These are phyloP conservation scores for Penicillium paneum DNA, from an alignment of 2,329 filamentous ascomycete species.

Conservation along the genomic window DNA sequence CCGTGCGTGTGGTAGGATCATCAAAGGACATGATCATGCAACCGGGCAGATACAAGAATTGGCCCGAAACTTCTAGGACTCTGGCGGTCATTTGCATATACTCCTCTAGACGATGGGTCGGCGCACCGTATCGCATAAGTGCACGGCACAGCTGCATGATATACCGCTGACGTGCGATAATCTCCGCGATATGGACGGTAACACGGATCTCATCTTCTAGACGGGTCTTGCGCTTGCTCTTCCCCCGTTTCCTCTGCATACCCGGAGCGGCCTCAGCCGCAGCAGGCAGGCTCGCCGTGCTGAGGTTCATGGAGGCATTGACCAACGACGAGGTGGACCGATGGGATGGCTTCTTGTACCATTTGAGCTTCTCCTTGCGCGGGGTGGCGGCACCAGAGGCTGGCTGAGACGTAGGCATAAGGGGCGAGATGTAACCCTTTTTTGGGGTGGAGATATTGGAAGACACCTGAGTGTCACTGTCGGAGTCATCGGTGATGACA, in stretches of 20 bases:
- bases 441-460: slow-evolving; percentile 31
- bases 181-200: slow-evolving; percentile 63
- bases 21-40: slow-evolving; percentile 96
- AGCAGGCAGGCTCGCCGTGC: slow-evolving; percentile 31
- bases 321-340: slow-evolving; percentile 39
- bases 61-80: slow-evolving; percentile 82
- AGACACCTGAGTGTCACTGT: slow-evolving; percentile 28
- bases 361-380: slow-evolving; percentile 41
- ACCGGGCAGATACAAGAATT: slow-evolving; percentile 87
- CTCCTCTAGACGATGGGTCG: slow-evolving; percentile 85
- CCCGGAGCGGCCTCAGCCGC: slow-evolving; percentile 23
- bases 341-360: slow-evolving; percentile 42
- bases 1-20: slow-evolving; percentile 47
- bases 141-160: slow-evolving; percentile 81
- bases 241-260: slow-evolving; percentile 13
- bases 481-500: slow-evolving; percentile 32
- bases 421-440: slow-evolving; percentile 23
- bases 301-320: slow-evolving; percentile 39
- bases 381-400: slow-evolving; percentile 33
- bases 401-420: slow-evolving; percentile 15
- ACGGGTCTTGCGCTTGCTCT: slow-evolving; percentile 31
- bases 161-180: slow-evolving; percentile 77
- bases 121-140: slow-evolving; percentile 87
- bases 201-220: slow-evolving; percentile 56
- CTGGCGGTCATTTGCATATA: slow-evolving; percentile 89